These are phyloP conservation scores for Massarina eburnea DNA, from an alignment of 2,329 filamentous ascomycete genomes.

Conservation along the genomic window DNA sequence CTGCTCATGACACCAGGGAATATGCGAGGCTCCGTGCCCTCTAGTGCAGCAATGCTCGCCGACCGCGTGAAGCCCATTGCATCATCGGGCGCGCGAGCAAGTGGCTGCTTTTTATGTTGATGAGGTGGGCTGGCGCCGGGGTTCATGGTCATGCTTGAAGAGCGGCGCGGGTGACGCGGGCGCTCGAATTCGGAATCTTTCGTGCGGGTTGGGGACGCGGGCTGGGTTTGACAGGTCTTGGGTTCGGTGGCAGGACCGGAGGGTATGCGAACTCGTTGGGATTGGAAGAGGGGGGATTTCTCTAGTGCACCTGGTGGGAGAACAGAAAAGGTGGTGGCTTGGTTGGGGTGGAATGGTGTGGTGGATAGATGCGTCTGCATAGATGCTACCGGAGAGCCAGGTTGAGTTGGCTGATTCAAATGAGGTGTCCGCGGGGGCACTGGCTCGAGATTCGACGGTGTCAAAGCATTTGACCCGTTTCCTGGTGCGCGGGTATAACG, in stretches of 20 bases:
- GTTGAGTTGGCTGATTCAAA: slow-evolving; percentile 31
- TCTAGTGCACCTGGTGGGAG: slow-evolving; percentile 36
- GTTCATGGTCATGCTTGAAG: slow-evolving; percentile 31
- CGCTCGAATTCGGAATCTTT: slow-evolving; percentile 22
- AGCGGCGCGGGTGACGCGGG: slow-evolving; percentile 31
- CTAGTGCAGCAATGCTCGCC: slow-evolving; percentile 32
- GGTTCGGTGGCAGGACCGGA: slow-evolving; percentile 24
- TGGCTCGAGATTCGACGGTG: slow-evolving; percentile 39
- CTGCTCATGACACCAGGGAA: slow-evolving; percentile 69
- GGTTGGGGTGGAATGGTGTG: slow-evolving; percentile 36
- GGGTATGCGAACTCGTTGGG: slow-evolving; percentile 43
- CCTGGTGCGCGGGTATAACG: slow-evolving; percentile 46
- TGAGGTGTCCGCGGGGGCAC: slow-evolving; percentile 32
- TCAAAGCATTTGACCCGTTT: slow-evolving; percentile 32
- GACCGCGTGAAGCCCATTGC: slow-evolving; percentile 22
- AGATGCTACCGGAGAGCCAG: slow-evolving; percentile 45
- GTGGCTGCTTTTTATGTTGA: slow-evolving; percentile 17
- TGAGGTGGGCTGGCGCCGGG: slow-evolving; percentile 20
- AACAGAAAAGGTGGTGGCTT: slow-evolving; percentile 27
- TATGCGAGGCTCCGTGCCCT: slow-evolving; percentile 65
- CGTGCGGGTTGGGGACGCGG: slow-evolving; percentile 26
- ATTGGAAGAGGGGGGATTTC: slow-evolving; percentile 25
- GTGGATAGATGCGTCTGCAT: slow-evolving; percentile 45
- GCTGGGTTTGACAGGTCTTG: slow-evolving; percentile 16
- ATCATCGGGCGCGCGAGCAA: slow-evolving; percentile 15